Percentiles rank a stretch among this genome's conserved stretches.
Evolutionary conservation across 2,329 filamentous ascomycete genomes (phyloP).

Genomic region (Colletotrichum limetticola): DNA sequence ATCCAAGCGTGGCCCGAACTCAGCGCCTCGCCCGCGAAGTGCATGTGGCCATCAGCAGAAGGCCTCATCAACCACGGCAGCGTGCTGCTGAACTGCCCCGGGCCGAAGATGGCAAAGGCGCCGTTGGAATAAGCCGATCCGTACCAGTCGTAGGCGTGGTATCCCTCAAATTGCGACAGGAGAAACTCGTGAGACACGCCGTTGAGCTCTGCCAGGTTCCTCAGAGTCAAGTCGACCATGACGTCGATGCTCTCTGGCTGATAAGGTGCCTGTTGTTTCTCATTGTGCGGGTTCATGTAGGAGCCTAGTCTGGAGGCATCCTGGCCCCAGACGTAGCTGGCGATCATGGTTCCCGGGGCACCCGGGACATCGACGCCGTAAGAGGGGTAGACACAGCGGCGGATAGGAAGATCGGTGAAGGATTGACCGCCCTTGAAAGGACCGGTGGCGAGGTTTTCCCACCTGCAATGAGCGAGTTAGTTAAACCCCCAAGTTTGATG

Average conservation of each 20-base stretch:
- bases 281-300: constrained; percentile 39
- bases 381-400: constrained; percentile 46
- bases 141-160: constrained; percentile 40
- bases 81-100: constrained; percentile 38
- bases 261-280: constrained; percentile 30
- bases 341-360: constrained; percentile 40
- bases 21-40: constrained; percentile 41
- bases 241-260: constrained; percentile 33
- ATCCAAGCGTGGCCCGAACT: constrained; percentile 41
- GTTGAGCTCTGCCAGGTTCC: constrained; percentile 37
- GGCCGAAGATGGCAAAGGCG: constrained; percentile 40
- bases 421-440: constrained; percentile 40
- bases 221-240: constrained; percentile 37
- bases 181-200: constrained; percentile 38
- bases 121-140: constrained; percentile 38
- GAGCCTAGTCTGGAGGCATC: constrained; percentile 39
- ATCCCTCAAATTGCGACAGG: constrained; percentile 33
- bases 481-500: no score
- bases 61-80: constrained; percentile 40
- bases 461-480: constrained; percentile 1
- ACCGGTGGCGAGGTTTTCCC: constrained; percentile 38
- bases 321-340: constrained; percentile 40
- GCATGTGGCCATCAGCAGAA: constrained; percentile 38
- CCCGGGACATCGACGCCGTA: constrained; percentile 39
- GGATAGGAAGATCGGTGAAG: constrained; percentile 44